phyloP scores from a whole-genome alignment of 73 alveolate genomes.

The Stentor roeselii region DNA sequence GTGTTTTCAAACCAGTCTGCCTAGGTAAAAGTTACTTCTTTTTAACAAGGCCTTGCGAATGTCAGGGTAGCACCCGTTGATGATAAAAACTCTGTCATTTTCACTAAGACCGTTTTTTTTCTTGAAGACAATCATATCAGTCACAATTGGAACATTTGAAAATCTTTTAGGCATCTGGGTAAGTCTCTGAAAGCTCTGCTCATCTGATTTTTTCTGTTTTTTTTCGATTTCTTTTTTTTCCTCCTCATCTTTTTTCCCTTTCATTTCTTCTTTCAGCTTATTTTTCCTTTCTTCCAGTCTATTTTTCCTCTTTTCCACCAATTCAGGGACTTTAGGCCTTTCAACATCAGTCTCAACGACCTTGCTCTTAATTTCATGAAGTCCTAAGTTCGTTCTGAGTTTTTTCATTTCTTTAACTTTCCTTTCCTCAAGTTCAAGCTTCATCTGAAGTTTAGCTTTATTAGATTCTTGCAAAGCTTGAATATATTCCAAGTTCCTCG shows the following conservation, averaged over 20 bases:
- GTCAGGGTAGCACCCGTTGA: conserved; percentile 52
- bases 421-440: conserved; percentile 34
- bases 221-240: conserved; percentile 33
- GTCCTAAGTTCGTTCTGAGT: conserved; percentile 46
- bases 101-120: conserved; percentile 56
- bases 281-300: neutral
- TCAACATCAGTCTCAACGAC: conserved; percentile 32
- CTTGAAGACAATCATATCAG: conserved; percentile 61
- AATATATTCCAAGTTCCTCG: conserved; percentile 48
- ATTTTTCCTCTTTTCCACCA: conserved; percentile 39
- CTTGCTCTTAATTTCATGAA: conserved; percentile 38
- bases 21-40: conserved; percentile 24
- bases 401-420: conserved; percentile 44
- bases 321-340: conserved; percentile 36
- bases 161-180: conserved; percentile 33
- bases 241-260: conserved; percentile 34
- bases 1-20: conserved; percentile 55
- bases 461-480: conserved; percentile 45
- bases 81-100: conserved; percentile 45
- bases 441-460: conserved; percentile 43
- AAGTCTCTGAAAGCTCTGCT: conserved; percentile 30
- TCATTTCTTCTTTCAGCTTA: conserved; percentile 7
- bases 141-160: conserved; percentile 31
- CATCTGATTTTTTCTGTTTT: conserved; percentile 31
- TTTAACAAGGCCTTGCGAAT: conserved; percentile 36